Base-by-base conservation (phyloP, 2,329 filamentous ascomycete species). In the Claviceps sorghi region DNA sequence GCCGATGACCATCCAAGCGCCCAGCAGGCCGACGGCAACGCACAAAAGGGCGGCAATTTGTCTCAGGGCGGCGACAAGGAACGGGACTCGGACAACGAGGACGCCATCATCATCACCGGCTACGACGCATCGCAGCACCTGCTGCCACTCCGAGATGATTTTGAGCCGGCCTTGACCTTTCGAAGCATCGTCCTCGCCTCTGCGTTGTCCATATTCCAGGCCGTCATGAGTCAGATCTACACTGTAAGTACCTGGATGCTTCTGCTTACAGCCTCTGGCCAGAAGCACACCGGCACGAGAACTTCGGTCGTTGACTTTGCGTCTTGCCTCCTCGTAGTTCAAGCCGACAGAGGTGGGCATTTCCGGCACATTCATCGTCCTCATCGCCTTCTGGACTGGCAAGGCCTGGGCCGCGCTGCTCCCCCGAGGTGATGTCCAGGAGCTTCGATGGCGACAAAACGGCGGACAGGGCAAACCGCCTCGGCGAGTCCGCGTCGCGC, bases 151-250 rank as follows among this genome's bases (percentile, higher is more conserved):
- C 68, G 77, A 4, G 77, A 80, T 57, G 77, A 80, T 52, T 60
- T 62, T n/a, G 73, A 80, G 30, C 61, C 62, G 1, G 65, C 74
- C 2, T 58, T 80, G 56, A 80, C 75, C 0, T 76, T 80, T 53
- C 73, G 77, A 41, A 71, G 73, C 49, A 54, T 80, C 5, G 58
- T 79, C 40, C 55, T 80, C 47, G 73, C 75, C 2, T 73, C 73
- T 0, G 56, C 61, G 2, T 67, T 80, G 4, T 68, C 75, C 0
- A 70, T 68, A 11, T 79, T 80, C 57, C 75, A 78, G 56, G 72
- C 76, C 26, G 71, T 75, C 44, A 76, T 80, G 72, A 68, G 64
- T 49, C 75, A 78, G 59, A 79, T 80, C 46, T 80, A 80, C 56
- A 61, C 60, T 15, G 76, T 77, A 53, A 60, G 38, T 30, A 1